Percentiles rank a stretch among this genome's conserved stretches.
These are phyloP conservation scores for Chlamydomonas urium DNA, from an alignment of 139 green algal species.

Conservation along the genomic window DNA sequence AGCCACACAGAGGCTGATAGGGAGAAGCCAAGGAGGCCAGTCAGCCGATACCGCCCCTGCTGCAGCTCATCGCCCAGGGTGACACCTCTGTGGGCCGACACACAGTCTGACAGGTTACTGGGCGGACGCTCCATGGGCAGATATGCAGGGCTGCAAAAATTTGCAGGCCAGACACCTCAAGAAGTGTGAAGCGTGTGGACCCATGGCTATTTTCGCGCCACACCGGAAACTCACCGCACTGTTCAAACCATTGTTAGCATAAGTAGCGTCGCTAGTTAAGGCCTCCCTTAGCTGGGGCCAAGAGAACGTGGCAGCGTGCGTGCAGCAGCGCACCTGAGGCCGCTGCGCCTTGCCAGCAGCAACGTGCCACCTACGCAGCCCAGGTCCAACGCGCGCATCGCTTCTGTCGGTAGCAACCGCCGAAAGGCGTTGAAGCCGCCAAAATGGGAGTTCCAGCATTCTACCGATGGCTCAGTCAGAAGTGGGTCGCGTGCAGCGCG, in stretches of 20 bases:
- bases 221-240: not conserved
- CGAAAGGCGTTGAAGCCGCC: not conserved
- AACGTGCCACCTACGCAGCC: not conserved
- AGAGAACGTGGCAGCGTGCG: not conserved
- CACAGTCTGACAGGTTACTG: no score
- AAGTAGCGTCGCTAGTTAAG: no score
- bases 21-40: not conserved
- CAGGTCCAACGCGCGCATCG: not conserved
- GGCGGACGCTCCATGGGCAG: no score
- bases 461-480: constrained; percentile 92
- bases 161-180: no score
- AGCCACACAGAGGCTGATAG: not conserved
- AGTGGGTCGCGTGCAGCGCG: no score
- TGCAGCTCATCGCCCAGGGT: not conserved
- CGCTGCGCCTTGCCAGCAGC: not conserved
- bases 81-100: not conserved
- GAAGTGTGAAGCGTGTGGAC: not conserved
- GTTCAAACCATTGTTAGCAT: not conserved
- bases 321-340: not conserved
- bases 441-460: constrained; percentile 97
- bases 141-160: no score
- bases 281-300: no score
- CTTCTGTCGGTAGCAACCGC: no score
- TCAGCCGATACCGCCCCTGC: not conserved
- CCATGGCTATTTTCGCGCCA: not conserved